phyloP scores from a whole-genome alignment of 345 rosid species.

The Microthlaspi erraticum region DNA sequence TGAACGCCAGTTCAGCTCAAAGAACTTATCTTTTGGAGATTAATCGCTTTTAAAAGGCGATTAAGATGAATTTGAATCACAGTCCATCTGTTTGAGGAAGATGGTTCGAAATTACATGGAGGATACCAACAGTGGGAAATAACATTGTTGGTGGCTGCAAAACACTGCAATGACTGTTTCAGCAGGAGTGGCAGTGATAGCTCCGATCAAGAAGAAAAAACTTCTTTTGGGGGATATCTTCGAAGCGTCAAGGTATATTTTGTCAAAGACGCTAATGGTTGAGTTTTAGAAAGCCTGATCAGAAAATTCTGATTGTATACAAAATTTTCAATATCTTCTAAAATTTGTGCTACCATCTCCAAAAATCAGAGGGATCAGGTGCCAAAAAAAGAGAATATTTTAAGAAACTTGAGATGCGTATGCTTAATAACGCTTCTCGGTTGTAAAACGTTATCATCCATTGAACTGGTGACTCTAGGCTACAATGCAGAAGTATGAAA shows the following conservation, averaged over 20 bases:
- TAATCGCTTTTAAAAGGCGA: not conserved
- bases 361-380: slow-evolving; percentile 55
- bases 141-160: not conserved
- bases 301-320: not conserved
- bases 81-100: not conserved
- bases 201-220: slow-evolving; percentile 12
- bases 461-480: slow-evolving; percentile 57
- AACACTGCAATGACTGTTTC: not conserved
- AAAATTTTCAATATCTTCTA: slow-evolving; percentile 15
- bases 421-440: slow-evolving; percentile 52
- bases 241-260: slow-evolving; percentile 14
- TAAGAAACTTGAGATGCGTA: no score
- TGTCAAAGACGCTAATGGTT: not conserved
- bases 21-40: not conserved
- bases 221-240: not conserved
- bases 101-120: slow-evolving; percentile 21
- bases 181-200: slow-evolving; percentile 8
- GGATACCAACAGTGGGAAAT: slow-evolving; percentile 3
- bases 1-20: not conserved
- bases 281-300: not conserved
- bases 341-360: slow-evolving; percentile 51
- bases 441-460: slow-evolving; percentile 48
- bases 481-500: slow-evolving; percentile 76
- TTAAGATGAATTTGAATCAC: slow-evolving; percentile 10
- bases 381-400: slow-evolving; percentile 55